phyloP scores from a whole-genome alignment of 352 stramenopile species.

The Phytophthora cryptogea region DNA sequence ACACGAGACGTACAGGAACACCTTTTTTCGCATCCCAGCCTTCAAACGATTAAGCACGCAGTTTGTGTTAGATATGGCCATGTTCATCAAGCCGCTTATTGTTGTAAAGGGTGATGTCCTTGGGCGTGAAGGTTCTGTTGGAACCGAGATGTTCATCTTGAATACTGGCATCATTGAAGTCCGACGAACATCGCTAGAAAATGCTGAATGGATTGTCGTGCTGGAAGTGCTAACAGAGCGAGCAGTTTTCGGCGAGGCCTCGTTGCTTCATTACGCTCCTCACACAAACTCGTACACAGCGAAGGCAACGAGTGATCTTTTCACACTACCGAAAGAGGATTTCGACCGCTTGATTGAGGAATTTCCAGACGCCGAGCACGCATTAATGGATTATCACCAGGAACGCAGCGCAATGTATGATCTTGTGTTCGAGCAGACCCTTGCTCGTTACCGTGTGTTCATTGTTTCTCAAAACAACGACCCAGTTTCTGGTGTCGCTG shows the following conservation, averaged over 20 bases:
- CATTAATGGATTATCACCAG: conserved; percentile 61
- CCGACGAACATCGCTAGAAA: conserved; percentile 51
- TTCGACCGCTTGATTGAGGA: conserved; percentile 83
- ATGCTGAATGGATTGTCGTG: conserved; percentile 70
- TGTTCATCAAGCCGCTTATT: conserved; percentile 86
- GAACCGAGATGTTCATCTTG: conserved; percentile 85
- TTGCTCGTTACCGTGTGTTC: conserved; percentile 69
- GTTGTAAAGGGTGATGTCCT: conserved; percentile 69
- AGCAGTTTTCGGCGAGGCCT: conserved; percentile 71
- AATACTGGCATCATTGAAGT: conserved; percentile 79
- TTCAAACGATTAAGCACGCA: conserved; percentile 74
- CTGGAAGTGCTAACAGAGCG: conserved; percentile 75
- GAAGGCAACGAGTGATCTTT: conserved; percentile 75
- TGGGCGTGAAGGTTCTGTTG: conserved; percentile 62
- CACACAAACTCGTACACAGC: conserved; percentile 79
- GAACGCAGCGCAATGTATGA: conserved; percentile 68
- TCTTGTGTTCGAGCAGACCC: conserved; percentile 69
- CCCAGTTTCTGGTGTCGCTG: conserved; percentile 53
- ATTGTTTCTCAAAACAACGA: conserved; percentile 61
- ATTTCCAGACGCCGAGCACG: conserved; percentile 72
- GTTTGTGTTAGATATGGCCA: conserved; percentile 85
- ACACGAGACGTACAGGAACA: conserved; percentile 75
- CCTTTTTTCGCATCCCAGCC: conserved; percentile 74
- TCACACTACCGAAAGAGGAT: conserved; percentile 79
- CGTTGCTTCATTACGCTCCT: conserved; percentile 73